phyloP scores from a whole-genome alignment of 306 rosid species.

The Quercus aquifolioides region DNA sequence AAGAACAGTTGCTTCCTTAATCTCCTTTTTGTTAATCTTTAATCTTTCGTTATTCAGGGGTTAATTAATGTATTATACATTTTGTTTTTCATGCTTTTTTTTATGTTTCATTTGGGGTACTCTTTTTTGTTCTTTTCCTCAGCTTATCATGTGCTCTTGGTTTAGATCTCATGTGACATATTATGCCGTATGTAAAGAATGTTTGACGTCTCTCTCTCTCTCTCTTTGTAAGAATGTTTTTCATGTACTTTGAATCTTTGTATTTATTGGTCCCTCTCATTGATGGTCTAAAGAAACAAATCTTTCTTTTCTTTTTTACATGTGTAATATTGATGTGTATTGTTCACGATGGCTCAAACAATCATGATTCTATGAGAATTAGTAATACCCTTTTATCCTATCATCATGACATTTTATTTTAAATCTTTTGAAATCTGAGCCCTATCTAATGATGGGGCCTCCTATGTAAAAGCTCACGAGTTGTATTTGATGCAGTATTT shows the following conservation, averaged over 20 bases:
- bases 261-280: not conserved
- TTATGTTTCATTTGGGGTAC: not conserved
- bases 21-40: conserved; percentile 2
- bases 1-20: not conserved
- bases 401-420: not conserved
- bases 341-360: conserved; percentile 6
- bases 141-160: conserved; percentile 19
- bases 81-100: not conserved
- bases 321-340: not conserved
- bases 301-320: not conserved
- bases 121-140: conserved; percentile 8
- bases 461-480: not conserved
- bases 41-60: not conserved
- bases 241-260: not conserved
- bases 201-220: not conserved
- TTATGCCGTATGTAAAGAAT: not conserved
- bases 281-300: conserved; percentile 5
- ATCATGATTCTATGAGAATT: not conserved
- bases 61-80: too few species aligned
- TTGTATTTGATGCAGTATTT: not conserved
- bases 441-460: not conserved
- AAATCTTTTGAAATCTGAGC: not conserved
- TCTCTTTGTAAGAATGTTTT: conserved; percentile 18
- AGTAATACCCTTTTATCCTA: not conserved
- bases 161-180: not conserved